phyloP scores from a whole-genome alignment of 192 early-diverging fungal species.

The Funneliformis mosseae region DNA sequence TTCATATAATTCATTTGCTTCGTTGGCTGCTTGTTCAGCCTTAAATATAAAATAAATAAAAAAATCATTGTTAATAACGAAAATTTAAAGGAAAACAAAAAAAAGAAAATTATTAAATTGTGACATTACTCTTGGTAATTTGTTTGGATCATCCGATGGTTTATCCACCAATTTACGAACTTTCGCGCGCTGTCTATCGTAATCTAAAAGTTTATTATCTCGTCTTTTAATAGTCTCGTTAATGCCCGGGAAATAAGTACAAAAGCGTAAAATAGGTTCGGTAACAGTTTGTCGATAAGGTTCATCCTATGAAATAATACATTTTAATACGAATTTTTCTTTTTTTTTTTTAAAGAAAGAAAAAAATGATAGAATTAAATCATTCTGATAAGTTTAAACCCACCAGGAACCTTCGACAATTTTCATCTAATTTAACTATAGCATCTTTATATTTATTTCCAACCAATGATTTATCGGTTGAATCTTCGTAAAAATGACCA shows the following conservation, averaged over 20 bases:
- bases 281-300: constrained; percentile 85
- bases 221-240: constrained; percentile 91
- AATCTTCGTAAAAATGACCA: constrained; percentile 87
- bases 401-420: constrained; percentile 79
- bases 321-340: too few relatives aligned
- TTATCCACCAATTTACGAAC: constrained; percentile 84
- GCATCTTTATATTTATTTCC: constrained; percentile 85
- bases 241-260: constrained; percentile 88
- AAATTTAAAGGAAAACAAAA: constrained; percentile 9
- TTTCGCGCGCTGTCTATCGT: constrained; percentile 74
- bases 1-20: constrained; percentile 78
- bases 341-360: background rate
- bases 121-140: constrained; percentile 58
- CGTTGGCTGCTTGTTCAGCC: constrained; percentile 82
- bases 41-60: constrained; percentile 32
- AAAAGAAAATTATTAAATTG: constrained; percentile 13
- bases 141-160: constrained; percentile 69
- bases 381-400: constrained; percentile 10
- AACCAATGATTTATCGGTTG: constrained; percentile 69
- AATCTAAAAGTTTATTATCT: constrained; percentile 86
- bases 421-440: constrained; percentile 78
- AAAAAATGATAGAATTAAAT: background rate
- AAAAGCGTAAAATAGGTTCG: constrained; percentile 86
- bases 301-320: constrained; percentile 57
- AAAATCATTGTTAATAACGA: background rate